Base-by-base conservation (phyloP, 2,329 filamentous ascomycete genomes). In the Epichloe bromicola region DNA sequence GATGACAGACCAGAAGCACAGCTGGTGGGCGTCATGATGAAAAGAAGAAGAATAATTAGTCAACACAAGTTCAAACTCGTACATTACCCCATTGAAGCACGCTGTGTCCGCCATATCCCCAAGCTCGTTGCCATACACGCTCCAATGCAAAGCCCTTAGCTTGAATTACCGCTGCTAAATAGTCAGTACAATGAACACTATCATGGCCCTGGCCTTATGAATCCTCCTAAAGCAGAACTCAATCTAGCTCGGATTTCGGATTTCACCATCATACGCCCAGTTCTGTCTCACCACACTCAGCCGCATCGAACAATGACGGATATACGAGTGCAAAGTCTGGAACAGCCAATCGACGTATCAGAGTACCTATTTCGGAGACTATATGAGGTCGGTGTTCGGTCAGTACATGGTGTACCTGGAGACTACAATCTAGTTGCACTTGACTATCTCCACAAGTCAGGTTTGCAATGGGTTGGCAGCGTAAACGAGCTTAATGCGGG, bases 401-500 rank as follows among this genome's bases (percentile, higher is more conserved):
- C 80, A 11, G 70, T 86, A 51, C 82, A 85, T 58, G 83, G 83
- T 44, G 67, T 86, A n/a, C 82, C 83, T 3, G 82, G 81, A 17
- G 85, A 88, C 66, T 88, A 84, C 69, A 88, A 88, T 62, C 73
- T 88, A 46, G 73, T 79, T 15, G 74, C 82, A 8, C 72, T 87
- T 23, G 84, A 87, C 64, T 85, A 83, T 63, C 67, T 87, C 42
- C 70, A 75, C 23, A 71, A 75, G 37, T 70, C 70, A 46, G 76
- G 73, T 5, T 66, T 87, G 38, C 74, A 74, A 59, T 85, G 82
- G 82, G 78, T 84, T 40, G 79, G 79, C 52, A 86, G 82, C 62
- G 79, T 80, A 57, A 87, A 87, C 60, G 84, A 87, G 64, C 74
- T 87, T 53, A 87, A 87, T 62, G 83, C 83, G 44, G 80, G 81